A percentile compares a stretch with the other conserved stretches of the same genome.
These are phyloP conservation scores for Serendipita sp. DNA, from an alignment of 768 basidiomycete species.

Conservation along the genomic window DNA sequence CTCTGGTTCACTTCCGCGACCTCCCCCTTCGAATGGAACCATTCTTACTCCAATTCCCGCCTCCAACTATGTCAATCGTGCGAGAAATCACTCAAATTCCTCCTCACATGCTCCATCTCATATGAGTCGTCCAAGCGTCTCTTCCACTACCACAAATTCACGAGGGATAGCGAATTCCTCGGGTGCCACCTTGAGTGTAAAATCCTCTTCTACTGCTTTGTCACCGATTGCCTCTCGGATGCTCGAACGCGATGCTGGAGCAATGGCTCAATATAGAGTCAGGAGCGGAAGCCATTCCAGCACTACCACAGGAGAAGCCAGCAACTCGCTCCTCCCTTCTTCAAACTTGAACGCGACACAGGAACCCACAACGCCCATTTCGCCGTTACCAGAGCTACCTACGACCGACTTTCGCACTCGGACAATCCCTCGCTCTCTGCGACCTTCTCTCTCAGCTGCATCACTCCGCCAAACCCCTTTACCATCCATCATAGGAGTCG, in stretches of 20 bases:
- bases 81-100: background rate
- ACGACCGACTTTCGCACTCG: background rate
- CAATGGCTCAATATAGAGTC: conserved; percentile 77
- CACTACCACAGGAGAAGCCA: background rate
- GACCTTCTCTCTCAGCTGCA: conserved; percentile 10
- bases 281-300: conserved; percentile 38
- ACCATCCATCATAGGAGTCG: background rate
- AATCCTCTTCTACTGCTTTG: conserved; percentile 24
- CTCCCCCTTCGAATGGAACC: conserved; percentile 14
- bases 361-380: background rate
- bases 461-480: conserved; percentile 8
- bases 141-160: background rate
- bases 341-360: background rate
- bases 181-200: conserved; percentile 1
- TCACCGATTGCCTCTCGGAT: conserved; percentile 69
- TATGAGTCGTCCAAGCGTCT: background rate
- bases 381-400: background rate
- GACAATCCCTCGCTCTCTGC: conserved; percentile 7
- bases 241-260: conserved; percentile 70
- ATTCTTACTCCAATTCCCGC: conserved; percentile 6
- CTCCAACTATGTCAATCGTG: background rate
- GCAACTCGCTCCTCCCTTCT: background rate
- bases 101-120: conserved; percentile 7
- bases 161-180: background rate
- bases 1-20: conserved; percentile 33